Conservation (phyloP, 1,139 yeast species). For the Protomyces inundatus region DNA sequence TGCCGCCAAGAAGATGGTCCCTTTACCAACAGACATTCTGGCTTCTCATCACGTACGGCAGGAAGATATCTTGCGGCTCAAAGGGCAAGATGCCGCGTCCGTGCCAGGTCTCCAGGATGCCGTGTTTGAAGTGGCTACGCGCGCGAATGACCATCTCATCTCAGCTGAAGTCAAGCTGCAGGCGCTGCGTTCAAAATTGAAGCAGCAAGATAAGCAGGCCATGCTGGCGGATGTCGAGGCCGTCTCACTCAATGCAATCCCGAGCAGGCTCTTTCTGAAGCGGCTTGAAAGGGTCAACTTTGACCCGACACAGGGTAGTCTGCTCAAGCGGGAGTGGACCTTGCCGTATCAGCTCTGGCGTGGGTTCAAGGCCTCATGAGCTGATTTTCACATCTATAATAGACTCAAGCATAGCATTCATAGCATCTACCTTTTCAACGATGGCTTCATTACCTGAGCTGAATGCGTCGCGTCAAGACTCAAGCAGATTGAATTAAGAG, state of each 20-base stretch:
- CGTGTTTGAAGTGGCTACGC: slow-evolving; percentile 63
- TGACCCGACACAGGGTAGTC: slow-evolving; percentile 50
- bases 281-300: slow-evolving; percentile 60
- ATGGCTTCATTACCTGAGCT: neutral
- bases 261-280: slow-evolving; percentile 58
- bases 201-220: slow-evolving; percentile 43
- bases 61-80: slow-evolving; percentile 55
- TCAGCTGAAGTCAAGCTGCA: slow-evolving; percentile 56
- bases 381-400: neutral
- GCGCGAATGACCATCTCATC: slow-evolving; percentile 74
- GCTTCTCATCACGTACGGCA: slow-evolving; percentile 55
- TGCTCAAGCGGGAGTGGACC: slow-evolving; percentile 62
- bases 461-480: neutral
- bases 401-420: neutral
- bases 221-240: slow-evolving; percentile 1
- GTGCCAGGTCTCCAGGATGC: slow-evolving; percentile 51
- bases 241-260: slow-evolving; percentile 56
- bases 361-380: neutral
- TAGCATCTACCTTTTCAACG: neutral
- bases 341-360: slow-evolving; percentile 58
- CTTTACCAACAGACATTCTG: slow-evolving; percentile 60
- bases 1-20: slow-evolving; percentile 47
- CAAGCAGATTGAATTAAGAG: neutral
- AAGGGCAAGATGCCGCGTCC: slow-evolving; percentile 38
- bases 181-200: slow-evolving; percentile 48